These are phyloP conservation scores for Acacia concinna DNA, from an alignment of 331 rosid species.

Conservation along the genomic window DNA sequence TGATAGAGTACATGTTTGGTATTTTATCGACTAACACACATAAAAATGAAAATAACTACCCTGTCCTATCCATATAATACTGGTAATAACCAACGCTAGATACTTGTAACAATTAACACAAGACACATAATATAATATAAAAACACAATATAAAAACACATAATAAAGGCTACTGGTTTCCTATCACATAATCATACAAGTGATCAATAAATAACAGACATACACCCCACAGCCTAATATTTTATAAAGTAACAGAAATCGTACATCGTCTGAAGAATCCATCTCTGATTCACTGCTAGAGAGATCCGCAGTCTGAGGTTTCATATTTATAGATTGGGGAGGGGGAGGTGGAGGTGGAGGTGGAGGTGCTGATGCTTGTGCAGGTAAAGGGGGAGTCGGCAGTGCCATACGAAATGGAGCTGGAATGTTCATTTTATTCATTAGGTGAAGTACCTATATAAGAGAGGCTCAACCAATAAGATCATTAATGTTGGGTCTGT, in stretches of 20 bases:
- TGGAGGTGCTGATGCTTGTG: slow-evolving; percentile 55
- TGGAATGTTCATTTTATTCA: slow-evolving; percentile 99
- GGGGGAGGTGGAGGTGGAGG: slow-evolving; percentile 47
- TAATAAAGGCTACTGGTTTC: too few species aligned
- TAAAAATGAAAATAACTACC: too few species aligned
- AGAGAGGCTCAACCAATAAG: slow-evolving; percentile 34
- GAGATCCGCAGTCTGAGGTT: slow-evolving; percentile 48
- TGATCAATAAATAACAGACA: slow-evolving; percentile 3
- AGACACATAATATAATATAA: too few species aligned
- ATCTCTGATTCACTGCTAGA: slow-evolving; percentile 92
- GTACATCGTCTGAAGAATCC: slow-evolving; percentile 94
- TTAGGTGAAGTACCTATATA: slow-evolving; percentile 84
- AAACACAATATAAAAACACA: too few species aligned
- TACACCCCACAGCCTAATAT: slow-evolving; percentile 17
- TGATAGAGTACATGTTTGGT: too few species aligned
- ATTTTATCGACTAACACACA: too few species aligned
- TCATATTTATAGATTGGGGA: slow-evolving; percentile 39
- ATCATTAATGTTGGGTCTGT: slow-evolving; percentile 15
- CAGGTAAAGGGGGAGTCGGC: slow-evolving; percentile 96
- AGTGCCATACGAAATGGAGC: slow-evolving; percentile 96
- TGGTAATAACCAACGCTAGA: too few species aligned
- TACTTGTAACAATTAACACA: too few species aligned
- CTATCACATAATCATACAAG: slow-evolving; percentile 5
- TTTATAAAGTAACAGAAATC: slow-evolving; percentile 16
- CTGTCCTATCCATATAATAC: too few species aligned